These are phyloP conservation scores for Mycena vulgaris DNA, from an alignment of 768 basidiomycete species.

Conservation along the genomic window DNA sequence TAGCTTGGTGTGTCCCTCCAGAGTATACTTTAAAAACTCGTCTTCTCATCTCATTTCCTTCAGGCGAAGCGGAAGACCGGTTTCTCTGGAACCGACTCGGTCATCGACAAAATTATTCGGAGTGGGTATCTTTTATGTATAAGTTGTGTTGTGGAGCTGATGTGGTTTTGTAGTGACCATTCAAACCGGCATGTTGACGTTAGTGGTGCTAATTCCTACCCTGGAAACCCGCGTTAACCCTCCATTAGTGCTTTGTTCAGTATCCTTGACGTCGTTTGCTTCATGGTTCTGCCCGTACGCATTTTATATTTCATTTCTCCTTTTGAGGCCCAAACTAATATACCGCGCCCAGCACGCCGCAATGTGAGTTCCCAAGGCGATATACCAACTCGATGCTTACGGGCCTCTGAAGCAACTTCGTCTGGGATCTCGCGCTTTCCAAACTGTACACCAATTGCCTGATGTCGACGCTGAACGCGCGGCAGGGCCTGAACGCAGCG, in stretches of 20 bases:
- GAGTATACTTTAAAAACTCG: neutral
- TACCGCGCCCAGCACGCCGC: conserved; percentile 56
- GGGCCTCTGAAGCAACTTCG: conserved; percentile 57
- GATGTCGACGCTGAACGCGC: conserved; percentile 64
- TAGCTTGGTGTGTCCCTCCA: conserved; percentile 51
- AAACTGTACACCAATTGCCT: conserved; percentile 67
- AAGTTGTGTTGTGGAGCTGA: neutral
- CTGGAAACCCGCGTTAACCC: neutral
- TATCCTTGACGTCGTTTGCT: conserved; percentile 28
- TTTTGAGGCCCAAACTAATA: neutral
- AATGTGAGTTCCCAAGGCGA: conserved; percentile 50
- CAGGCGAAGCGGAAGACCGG: conserved; percentile 36
- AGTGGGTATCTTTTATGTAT: conserved; percentile 16
- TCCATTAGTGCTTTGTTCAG: conserved; percentile 24
- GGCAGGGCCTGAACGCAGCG: conserved; percentile 50
- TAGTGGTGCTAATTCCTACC: neutral
- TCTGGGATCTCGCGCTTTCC: conserved; percentile 64
- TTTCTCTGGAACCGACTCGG: conserved; percentile 36
- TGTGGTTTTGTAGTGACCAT: conserved; percentile 26
- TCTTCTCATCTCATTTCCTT: neutral
- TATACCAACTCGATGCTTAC: neutral
- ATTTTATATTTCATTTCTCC: neutral
- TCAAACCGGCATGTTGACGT: conserved; percentile 41
- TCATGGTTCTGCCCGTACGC: conserved; percentile 35
- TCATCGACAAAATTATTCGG: conserved; percentile 38